Evolutionary conservation across 768 basidiomycete species (phyloP), one percentile per base, ranked within the genome.

Genomic region (Lactarius deliciosus): DNA sequence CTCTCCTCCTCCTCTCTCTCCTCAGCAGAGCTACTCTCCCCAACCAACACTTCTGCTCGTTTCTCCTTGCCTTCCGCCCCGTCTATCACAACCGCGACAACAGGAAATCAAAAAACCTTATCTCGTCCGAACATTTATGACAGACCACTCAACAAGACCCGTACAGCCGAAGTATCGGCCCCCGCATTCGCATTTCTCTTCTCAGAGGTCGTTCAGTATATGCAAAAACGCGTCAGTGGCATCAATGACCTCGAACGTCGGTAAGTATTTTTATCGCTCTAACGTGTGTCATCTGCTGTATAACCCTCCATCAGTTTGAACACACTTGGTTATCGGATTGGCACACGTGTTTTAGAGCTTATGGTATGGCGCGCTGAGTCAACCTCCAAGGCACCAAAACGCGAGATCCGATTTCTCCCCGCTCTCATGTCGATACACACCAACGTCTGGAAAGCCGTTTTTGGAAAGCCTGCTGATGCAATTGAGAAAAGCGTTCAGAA

Each of bases 401-500:
- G 95, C 72, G 94, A 96, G 74, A 90, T 90, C 53, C 87, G 93
- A 53, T 89, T 98, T 71, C 83, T 98, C 20, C 92, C 94, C 6
- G 90, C 92, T 4, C 83, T 99, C 63, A 94, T 96, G 88, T 89
- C 88, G 73, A 87, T 99, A 60, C 96, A 98, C 72, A 95, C 94
- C 1, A 93, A 96, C 71, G 88, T 98, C 30, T 99, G 96, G 90
- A 87, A 89, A 64, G 91, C 94, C 36, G 90, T 96, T 20, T 99
- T 96, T 73, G 94, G 94, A 10, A 92, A 89, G 75, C 83, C 94
- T 10, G 97, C 97, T 25, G 96, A 98, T 75, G 94, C 91, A 2
- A 87, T 99, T 64, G 96, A 99, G 77, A 91, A 94, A 79, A 95
- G 93, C 70, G 93, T 98, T 0, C 95, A 97, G 76, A 94, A 96